Conservation (phyloP, 345 rosid genomes). For the Salix viminalis region DNA sequence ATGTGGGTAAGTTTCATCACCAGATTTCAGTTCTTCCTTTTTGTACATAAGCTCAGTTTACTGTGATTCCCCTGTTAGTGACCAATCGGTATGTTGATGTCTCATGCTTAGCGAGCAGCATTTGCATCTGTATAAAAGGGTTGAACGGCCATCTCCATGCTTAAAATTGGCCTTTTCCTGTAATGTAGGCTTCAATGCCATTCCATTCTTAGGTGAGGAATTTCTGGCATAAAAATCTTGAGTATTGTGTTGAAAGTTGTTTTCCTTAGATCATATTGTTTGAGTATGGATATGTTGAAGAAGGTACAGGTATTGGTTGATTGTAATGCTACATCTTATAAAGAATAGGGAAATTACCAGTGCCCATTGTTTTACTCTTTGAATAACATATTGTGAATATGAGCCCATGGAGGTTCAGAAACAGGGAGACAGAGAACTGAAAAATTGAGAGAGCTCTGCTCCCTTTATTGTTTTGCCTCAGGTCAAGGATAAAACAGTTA, state of each 20-base stretch:
- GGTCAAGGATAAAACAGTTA: not conserved
- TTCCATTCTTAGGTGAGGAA: not conserved
- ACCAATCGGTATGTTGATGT: not conserved
- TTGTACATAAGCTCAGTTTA: not conserved
- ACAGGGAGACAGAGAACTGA: not conserved
- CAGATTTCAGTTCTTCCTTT: not conserved
- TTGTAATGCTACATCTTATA: not conserved
- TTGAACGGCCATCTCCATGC: not conserved
- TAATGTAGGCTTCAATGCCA: not conserved
- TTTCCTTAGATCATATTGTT: no score
- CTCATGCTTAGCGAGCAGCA: not conserved
- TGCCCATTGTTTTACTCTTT: not conserved
- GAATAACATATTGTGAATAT: not conserved
- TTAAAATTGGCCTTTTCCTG: not conserved
- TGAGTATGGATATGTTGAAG: not conserved
- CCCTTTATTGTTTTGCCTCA: not conserved
- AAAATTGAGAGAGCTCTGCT: not conserved
- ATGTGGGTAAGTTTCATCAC: conserved; percentile 5
- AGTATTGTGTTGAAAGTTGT: not conserved
- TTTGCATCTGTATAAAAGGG: not conserved
- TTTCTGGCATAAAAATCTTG: not conserved
- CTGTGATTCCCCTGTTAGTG: not conserved
- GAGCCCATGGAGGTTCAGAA: not conserved
- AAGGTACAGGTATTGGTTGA: not conserved
- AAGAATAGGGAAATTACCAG: not conserved